Percentiles rank a stretch among this genome's conserved stretches.
Conservation (phyloP, 2,329 filamentous ascomycete species). For the Colletotrichum nymphaeae region DNA sequence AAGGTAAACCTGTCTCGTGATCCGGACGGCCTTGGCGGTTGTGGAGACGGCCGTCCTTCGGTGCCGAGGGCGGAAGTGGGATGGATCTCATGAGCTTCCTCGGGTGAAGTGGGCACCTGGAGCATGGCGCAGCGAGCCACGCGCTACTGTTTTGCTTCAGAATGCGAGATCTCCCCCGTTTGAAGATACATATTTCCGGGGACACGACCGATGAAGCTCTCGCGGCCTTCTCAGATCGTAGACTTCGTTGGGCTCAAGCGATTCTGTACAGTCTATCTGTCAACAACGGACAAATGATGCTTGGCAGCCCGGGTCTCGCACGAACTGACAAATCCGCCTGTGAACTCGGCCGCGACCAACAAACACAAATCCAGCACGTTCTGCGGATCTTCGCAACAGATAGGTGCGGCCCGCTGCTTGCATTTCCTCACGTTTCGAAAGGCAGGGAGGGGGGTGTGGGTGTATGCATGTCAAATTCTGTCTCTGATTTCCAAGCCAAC, state of each 20-base stretch:
- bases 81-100: background rate
- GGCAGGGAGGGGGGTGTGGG: background rate
- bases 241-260: background rate
- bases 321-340: background rate
- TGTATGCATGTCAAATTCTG: background rate
- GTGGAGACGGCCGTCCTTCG: background rate
- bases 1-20: background rate
- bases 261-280: background rate
- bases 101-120: background rate
- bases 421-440: background rate
- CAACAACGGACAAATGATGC: background rate
- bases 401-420: conserved; percentile 14
- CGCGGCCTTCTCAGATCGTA: background rate
- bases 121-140: background rate
- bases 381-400: background rate
- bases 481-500: conserved; percentile 10
- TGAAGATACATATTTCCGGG: background rate
- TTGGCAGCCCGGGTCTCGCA: background rate
- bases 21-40: background rate
- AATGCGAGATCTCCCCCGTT: background rate
- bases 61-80: background rate
- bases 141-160: background rate
- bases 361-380: background rate
- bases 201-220: background rate
- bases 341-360: background rate